phyloP scores from a whole-genome alignment of 805 yeast genomes.

The Starmerella apis region DNA sequence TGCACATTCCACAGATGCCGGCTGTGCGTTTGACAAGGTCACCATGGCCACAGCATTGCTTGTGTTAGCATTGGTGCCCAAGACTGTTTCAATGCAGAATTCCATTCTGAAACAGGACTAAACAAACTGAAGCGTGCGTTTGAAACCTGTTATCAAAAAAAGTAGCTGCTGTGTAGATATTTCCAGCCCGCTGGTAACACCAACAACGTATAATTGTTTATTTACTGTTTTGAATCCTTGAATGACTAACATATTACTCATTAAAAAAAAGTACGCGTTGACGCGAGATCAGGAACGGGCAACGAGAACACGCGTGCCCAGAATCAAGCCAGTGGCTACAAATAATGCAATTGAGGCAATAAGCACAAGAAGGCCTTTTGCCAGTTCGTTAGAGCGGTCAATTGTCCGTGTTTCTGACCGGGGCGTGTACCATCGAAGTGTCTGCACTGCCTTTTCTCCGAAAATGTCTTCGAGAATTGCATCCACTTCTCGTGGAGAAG shows the following conservation, averaged over 20 bases:
- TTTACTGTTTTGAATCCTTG: neutral
- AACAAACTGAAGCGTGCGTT: neutral
- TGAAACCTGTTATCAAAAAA: too few relatives aligned
- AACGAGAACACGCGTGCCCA: conserved; percentile 16
- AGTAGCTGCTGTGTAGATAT: too few relatives aligned
- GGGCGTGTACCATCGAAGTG: conserved; percentile 1
- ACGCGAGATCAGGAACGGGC: neutral
- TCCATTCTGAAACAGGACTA: conserved; percentile 3
- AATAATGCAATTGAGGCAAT: conserved; percentile 17
- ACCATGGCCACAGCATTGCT: neutral
- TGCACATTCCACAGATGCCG: conserved; percentile 13
- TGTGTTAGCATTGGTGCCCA: neutral
- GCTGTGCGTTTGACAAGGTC: neutral
- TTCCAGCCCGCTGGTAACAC: too few relatives aligned
- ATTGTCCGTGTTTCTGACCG: neutral
- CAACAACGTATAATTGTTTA: neutral
- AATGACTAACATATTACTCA: neutral
- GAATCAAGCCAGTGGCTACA: conserved; percentile 22
- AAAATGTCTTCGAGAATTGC: conserved; percentile 6
- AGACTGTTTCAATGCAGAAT: conserved; percentile 4
- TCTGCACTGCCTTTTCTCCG: conserved; percentile 12
- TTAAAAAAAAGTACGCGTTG: neutral
- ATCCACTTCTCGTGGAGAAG: conserved; percentile 8
- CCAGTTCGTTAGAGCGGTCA: conserved; percentile 8
- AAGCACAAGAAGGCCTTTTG: conserved; percentile 17